Evolutionary conservation across 495 filamentous ascomycete genomes (phyloP).

Genomic region (Oidiodendron maius): DNA sequence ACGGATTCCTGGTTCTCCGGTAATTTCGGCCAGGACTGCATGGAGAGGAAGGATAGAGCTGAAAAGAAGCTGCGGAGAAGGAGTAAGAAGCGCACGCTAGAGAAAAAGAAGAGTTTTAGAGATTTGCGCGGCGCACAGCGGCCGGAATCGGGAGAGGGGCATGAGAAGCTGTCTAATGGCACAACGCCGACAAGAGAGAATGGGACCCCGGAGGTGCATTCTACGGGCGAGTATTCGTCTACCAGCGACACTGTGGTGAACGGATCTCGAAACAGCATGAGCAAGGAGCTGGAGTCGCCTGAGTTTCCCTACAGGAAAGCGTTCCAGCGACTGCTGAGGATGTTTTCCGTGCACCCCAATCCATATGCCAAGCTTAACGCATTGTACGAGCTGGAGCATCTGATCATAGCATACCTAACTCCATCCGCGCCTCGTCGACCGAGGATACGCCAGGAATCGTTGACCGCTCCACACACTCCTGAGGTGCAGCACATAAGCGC

Average conservation of each 20-base stretch:
- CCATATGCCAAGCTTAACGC: conserved; percentile 81
- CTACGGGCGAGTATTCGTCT: conserved; percentile 14
- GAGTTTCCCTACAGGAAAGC: conserved; percentile 69
- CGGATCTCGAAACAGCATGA: conserved; percentile 9
- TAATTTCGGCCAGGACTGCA: conserved; percentile 67
- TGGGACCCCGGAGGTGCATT: conserved; percentile 3
- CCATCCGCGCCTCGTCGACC: conserved; percentile 28
- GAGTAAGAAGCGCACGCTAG: conserved; percentile 42
- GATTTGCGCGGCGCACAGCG: conserved; percentile 37
- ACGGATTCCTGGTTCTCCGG: conserved; percentile 87
- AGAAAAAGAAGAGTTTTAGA: conserved; percentile 53
- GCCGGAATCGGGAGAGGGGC: conserved; percentile 10
- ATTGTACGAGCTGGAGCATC: conserved; percentile 72
- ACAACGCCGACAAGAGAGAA: conserved; percentile 11
- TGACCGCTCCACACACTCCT: conserved; percentile 28
- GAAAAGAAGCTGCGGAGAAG: conserved; percentile 40
- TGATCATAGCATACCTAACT: conserved; percentile 73
- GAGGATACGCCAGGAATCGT: conserved; percentile 19
- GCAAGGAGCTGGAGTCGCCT: conserved; percentile 30
- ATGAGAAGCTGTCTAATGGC: conserved; percentile 10
- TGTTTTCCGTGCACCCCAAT: conserved; percentile 87
- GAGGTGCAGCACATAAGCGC: conserved; percentile 22
- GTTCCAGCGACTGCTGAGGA: conserved; percentile 73
- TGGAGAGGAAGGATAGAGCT: conserved; percentile 63
- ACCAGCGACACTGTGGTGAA: conserved; percentile 9